phyloP scores from a whole-genome alignment of 768 basidiomycete species.

The Suillus placidus region DNA sequence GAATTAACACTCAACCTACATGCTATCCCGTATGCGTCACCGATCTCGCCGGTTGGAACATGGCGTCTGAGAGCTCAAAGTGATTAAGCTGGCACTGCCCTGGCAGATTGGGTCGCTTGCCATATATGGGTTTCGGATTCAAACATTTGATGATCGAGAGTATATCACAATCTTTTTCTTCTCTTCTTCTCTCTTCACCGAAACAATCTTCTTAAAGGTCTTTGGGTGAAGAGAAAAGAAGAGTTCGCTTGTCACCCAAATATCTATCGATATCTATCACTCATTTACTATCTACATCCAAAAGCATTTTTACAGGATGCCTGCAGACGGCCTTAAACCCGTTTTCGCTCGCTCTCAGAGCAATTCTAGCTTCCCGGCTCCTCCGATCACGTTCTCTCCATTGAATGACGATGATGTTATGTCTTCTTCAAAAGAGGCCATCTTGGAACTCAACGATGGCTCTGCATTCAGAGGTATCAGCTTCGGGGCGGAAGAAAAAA shows the following conservation, averaged over 20 bases:
- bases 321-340: conserved; percentile 39
- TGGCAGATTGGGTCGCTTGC: not conserved
- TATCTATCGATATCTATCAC: not conserved
- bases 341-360: conserved; percentile 49
- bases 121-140: conserved; percentile 4
- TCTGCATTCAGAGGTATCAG: conserved; percentile 86
- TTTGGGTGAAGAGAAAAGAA: conserved; percentile 53
- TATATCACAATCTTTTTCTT: conserved; percentile 19
- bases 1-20: not conserved
- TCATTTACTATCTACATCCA: not conserved
- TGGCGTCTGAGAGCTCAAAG: too few species aligned
- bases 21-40: not conserved
- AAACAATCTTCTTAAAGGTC: conserved; percentile 31
- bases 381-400: conserved; percentile 39
- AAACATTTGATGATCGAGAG: conserved; percentile 2
- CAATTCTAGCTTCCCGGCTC: conserved; percentile 36
- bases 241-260: conserved; percentile 25
- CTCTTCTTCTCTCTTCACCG: conserved; percentile 55
- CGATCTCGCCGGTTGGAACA: not conserved
- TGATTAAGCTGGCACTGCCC: too few species aligned
- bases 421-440: conserved; percentile 49
- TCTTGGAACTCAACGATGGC: conserved; percentile 91
- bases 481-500: conserved; percentile 91
- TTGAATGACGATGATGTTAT: conserved; percentile 21
- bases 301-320: conserved; percentile 19